Percentiles rank a stretch among this genome's conserved stretches.
Conservation (phyloP, 129 eudicot genomes). For the Solidago caesia region DNA sequence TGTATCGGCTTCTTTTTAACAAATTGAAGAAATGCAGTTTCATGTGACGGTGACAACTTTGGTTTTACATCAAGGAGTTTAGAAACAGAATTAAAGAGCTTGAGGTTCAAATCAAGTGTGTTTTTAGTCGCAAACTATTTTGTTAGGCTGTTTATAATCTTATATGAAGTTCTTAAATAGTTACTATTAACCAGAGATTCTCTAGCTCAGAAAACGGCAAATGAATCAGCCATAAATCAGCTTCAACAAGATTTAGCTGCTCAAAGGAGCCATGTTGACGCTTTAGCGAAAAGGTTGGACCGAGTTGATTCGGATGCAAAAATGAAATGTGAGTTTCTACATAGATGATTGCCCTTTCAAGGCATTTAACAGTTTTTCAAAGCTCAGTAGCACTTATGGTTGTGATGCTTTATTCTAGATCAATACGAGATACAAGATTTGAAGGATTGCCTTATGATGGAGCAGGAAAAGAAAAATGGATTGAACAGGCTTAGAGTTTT, state of each 20-base stretch:
- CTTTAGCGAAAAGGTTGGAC: slow-evolving; percentile 47
- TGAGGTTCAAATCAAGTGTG: slow-evolving; percentile 52
- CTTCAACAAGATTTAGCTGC: slow-evolving; percentile 57
- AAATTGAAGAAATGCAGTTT: background rate
- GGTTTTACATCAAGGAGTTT: slow-evolving; percentile 42
- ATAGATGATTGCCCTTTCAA: background rate
- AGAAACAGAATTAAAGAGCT: slow-evolving; percentile 39
- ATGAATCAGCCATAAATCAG: slow-evolving; percentile 51
- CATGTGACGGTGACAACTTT: background rate
- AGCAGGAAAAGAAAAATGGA: slow-evolving; percentile 66
- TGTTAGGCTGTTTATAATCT: background rate
- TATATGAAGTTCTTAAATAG: background rate
- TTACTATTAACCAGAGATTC: slow-evolving; percentile 34
- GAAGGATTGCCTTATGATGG: slow-evolving; percentile 62
- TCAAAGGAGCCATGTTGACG: slow-evolving; percentile 54
- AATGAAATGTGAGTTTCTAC: slow-evolving; percentile 41
- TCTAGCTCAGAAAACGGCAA: slow-evolving; percentile 41
- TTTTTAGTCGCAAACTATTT: slow-evolving; percentile 6
- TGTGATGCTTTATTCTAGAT: slow-evolving; percentile 38
- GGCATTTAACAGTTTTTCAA: background rate
- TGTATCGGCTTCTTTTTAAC: background rate
- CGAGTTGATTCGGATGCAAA: slow-evolving; percentile 46
- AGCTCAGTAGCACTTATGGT: background rate
- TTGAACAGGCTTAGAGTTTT: slow-evolving; percentile 21
- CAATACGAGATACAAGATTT: slow-evolving; percentile 60